Evolutionary conservation across 345 rosid genomes (phyloP), one percentile per base, ranked within the genome.

Genomic region (Gossypium herbaceum): DNA sequence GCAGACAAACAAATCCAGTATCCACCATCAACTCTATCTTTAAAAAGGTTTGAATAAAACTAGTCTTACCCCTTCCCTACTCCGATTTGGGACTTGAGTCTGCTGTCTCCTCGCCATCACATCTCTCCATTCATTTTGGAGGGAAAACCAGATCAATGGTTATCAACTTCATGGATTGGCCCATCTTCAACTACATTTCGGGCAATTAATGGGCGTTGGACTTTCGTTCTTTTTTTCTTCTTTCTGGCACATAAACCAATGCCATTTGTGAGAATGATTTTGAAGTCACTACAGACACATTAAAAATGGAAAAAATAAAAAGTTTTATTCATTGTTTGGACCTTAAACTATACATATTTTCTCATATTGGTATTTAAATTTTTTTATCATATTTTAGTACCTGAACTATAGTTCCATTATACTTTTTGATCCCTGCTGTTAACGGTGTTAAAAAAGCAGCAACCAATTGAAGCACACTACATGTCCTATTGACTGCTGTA

Each of bases 261-360:
- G 79, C 55, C 55, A 77, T 59, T 77, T 77, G 81, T 81, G 64
- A 65, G 68, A 47, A 52, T 56, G 64, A 65, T 76, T 72, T 74
- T 61, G 55, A 52, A 45, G 58, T 34, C 78, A 71, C 73, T 47
- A 45, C 41, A 34, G 41, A 34, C 41, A 4, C 39, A 34, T 34
- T 34, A 34, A 34, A 34, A 34, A 34, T 34, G 41, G 1, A 2
- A 45, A 10, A 45, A 45, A 10, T 1, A 45, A 45, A 24, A 45
- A 9, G 2, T 34, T 34, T 34, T 34, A 34, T 34, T 34, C 41
- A 5, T 5, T 34, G 7, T 34, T 34, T 34, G 7, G 41, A 1
- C 7, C 41, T 7, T 34, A 34, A 4, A 34, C 1, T 34, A 34
- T 34, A 34, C 41, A 7, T 34, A 34, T 34, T 34, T 34, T 34